phyloP scores from a whole-genome alignment of 2,329 filamentous ascomycete species.

The Trichophyton simii region DNA sequence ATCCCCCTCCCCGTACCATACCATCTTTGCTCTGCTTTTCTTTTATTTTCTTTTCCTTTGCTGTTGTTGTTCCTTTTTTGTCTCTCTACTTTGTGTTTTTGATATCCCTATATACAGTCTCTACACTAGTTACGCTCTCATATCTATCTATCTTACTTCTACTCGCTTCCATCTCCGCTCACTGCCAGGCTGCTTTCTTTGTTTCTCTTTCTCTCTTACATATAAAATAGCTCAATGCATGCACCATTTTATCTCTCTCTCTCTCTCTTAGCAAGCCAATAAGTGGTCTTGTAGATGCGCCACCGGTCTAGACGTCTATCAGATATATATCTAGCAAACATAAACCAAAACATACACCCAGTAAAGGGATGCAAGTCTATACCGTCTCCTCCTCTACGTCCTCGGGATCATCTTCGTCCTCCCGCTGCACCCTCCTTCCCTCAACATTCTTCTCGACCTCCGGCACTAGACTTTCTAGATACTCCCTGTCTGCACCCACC shows the following conservation, averaged over 20 bases:
- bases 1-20: background rate
- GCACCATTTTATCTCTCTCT: too few species aligned
- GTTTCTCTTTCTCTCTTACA: background rate
- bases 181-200: background rate
- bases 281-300: too few species aligned
- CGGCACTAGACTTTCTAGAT: slow-evolving; percentile 62
- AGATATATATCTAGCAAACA: background rate
- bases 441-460: slow-evolving; percentile 68
- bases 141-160: background rate
- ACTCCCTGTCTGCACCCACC: slow-evolving; percentile 61
- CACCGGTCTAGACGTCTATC: background rate
- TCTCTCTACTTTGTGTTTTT: background rate
- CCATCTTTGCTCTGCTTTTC: background rate
- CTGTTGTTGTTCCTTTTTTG: background rate
- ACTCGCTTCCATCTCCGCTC: background rate
- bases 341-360: background rate
- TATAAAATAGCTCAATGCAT: background rate
- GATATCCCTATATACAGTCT: slow-evolving; percentile 1
- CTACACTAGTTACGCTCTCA: background rate
- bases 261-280: background rate
- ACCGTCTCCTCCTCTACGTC: slow-evolving; percentile 17
- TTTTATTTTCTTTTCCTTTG: background rate
- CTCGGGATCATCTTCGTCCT: slow-evolving; percentile 56
- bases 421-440: slow-evolving; percentile 55
- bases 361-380: background rate